Evolutionary conservation across 805 yeast genomes (phyloP), one percentile per base, ranked within the genome.

Genomic region (Dipodascopsis uninucleata): DNA sequence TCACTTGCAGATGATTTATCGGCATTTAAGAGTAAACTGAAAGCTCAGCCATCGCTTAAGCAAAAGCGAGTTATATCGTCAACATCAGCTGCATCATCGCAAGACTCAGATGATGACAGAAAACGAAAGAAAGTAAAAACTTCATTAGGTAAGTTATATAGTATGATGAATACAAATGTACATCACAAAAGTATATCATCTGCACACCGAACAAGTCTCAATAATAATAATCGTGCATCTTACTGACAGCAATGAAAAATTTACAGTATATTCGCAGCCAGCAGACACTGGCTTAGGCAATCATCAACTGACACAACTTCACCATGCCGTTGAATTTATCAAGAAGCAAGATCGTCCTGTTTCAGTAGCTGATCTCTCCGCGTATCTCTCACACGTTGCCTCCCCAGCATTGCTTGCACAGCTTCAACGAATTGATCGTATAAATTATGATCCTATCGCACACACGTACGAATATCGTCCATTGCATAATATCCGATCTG

Each of bases 311-410:
- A 89, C 97, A 3, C 86, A 87, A 62, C 72, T 93, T 42, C 81
- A 86, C 59, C 77, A 88, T 61, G 97, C 97, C 1, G 93, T 93
- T 16, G 97, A 93, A 61, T 85, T 79, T 61, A 80, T 93, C 49
- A 89, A 87, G 60, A 53, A 68, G 38, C 73, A 78, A 45, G 95
- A 85, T 53, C 65, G 72, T 20, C 87, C 96, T 0, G 80, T 89
- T 1, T 65, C 78, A 4, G 72, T 86, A 4, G 69, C 71, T 22
- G 83, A 82, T 45, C 66, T 90, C 35, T 79, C 80, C 58, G 74
- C 77, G 33, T 82, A 85, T 58, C 66, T 93, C 52, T 78, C 77
- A 16, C 64, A 78, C 21, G 73, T 74, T 22, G 79, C 76, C 40
- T 76, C 85, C 12, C 77, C 77, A 42, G 82, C 83, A 36, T 69